Percentiles rank a stretch among this genome's conserved stretches.
Conservation (phyloP, 2,329 filamentous ascomycete species). For the Colletotrichum tropicicola region DNA sequence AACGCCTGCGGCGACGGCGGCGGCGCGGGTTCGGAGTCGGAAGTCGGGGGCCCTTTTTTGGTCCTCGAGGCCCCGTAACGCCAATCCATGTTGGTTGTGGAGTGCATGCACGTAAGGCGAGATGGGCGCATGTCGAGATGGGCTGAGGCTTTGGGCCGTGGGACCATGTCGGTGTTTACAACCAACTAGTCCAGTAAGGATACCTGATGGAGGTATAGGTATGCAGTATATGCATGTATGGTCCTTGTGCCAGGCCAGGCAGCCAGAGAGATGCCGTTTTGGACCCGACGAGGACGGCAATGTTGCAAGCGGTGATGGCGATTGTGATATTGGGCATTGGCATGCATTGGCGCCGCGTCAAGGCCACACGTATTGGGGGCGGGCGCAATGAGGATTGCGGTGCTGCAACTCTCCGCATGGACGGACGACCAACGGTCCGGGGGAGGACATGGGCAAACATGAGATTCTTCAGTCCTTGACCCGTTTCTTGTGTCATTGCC, state of each 20-base stretch:
- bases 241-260: background rate
- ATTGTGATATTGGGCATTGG: conserved; percentile 14
- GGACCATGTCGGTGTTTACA: background rate
- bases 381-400: no score
- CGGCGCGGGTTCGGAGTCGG: background rate
- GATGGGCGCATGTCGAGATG: conserved; percentile 5
- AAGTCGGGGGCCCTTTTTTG: background rate
- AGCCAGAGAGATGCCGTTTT: background rate
- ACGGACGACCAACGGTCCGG: background rate
- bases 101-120: conserved; percentile 14
- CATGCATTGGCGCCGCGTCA: conserved; percentile 16
- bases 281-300: background rate
- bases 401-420: background rate
- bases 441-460: background rate
- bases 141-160: background rate
- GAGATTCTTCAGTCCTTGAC: background rate
- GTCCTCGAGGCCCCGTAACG: background rate
- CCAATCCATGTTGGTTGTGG: background rate
- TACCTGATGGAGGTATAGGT: no score
- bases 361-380: background rate
- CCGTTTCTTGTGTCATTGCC: background rate
- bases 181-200: no score
- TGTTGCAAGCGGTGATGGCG: background rate
- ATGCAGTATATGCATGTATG: no score
- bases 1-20: background rate